These are phyloP conservation scores for Nadsonia commutata DNA, from an alignment of 1,139 yeast genomes.

Conservation along the genomic window DNA sequence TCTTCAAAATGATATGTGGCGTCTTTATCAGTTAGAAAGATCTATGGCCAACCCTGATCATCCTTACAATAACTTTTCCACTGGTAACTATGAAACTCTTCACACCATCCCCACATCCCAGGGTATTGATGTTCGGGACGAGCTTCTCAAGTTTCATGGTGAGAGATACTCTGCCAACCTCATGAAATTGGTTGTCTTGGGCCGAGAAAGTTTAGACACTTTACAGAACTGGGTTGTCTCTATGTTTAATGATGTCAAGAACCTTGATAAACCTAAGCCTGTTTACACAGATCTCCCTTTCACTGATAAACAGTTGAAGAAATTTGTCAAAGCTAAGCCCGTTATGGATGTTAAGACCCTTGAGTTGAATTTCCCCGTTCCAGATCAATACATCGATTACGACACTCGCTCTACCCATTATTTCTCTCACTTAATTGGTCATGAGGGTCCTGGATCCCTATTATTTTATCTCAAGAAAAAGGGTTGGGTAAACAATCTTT, in stretches of 20 bases:
- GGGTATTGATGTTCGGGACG: constrained; percentile 53
- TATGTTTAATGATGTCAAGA: constrained; percentile 50
- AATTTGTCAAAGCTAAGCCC: constrained; percentile 55
- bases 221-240: constrained; percentile 56
- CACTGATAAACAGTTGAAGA: constrained; percentile 33
- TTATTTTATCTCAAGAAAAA: constrained; percentile 49
- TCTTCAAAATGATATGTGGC: constrained; percentile 79
- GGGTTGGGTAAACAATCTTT: constrained; percentile 70
- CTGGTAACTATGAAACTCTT: constrained; percentile 54
- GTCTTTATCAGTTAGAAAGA: constrained; percentile 74
- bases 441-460: constrained; percentile 79
- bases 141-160: constrained; percentile 44
- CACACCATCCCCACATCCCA: constrained; percentile 36
- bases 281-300: constrained; percentile 32
- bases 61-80: constrained; percentile 57
- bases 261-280: constrained; percentile 39
- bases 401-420: constrained; percentile 55
- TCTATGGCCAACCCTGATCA: constrained; percentile 55
- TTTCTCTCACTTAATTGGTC: constrained; percentile 73
- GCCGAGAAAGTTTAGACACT: constrained; percentile 63
- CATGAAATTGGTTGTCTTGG: constrained; percentile 77
- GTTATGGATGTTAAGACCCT: constrained; percentile 64
- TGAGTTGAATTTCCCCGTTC: constrained; percentile 56
- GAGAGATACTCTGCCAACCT: constrained; percentile 54
- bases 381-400: constrained; percentile 56